A percentile compares a stretch with the other conserved stretches of the same genome.
These are phyloP conservation scores for Besnoitia besnoiti DNA, from an alignment of 169 alveolate species.

Conservation along the genomic window DNA sequence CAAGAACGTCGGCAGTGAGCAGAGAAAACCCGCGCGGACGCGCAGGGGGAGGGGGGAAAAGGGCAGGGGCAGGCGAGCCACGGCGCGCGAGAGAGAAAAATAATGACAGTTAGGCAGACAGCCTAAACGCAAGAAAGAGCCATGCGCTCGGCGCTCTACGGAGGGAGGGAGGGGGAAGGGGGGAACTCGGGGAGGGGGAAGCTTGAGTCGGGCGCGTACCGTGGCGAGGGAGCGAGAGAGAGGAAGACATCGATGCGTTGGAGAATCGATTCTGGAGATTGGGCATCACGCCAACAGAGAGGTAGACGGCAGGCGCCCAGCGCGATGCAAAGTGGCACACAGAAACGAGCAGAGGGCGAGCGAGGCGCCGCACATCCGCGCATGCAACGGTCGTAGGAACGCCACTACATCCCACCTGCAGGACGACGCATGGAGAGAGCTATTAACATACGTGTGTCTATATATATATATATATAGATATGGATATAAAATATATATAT, in stretches of 20 bases:
- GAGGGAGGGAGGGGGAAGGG: background rate
- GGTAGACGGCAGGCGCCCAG: too few species aligned
- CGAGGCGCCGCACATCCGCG: too few species aligned
- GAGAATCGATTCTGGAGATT: too few species aligned
- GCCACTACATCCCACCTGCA: too few species aligned
- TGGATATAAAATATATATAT: too few species aligned
- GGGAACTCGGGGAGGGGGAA: background rate
- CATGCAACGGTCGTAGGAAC: too few species aligned
- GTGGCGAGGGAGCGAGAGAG: background rate
- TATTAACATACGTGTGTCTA: too few species aligned
- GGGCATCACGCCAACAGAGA: too few species aligned
- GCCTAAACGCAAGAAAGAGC: background rate
- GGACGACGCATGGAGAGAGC: too few species aligned
- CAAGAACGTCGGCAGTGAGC: conserved; percentile 25
- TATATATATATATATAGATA: too few species aligned
- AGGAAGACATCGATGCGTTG: background rate
- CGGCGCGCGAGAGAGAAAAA: background rate
- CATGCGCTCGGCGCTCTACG: background rate
- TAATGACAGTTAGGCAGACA: background rate
- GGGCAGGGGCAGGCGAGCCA: background rate
- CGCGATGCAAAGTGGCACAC: too few species aligned
- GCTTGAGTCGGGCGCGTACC: background rate
- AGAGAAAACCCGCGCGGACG: background rate
- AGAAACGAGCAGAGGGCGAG: too few species aligned
- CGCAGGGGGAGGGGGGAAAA: background rate